These are phyloP conservation scores for Clonostachys chloroleuca DNA, from an alignment of 2,329 filamentous ascomycete genomes.

Conservation along the genomic window DNA sequence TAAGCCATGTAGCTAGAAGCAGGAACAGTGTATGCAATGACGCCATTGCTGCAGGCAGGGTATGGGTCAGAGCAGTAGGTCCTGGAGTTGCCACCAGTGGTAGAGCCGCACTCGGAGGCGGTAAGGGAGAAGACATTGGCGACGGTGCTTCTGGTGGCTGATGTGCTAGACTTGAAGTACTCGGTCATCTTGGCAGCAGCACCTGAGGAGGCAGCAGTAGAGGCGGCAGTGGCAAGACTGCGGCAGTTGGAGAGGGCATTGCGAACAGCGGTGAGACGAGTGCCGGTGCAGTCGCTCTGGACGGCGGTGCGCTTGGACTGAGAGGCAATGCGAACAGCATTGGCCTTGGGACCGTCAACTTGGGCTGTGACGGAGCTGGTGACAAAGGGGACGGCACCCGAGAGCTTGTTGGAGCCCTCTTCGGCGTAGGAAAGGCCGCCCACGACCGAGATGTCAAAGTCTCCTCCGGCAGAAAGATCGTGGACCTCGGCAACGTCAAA, in stretches of 20 bases:
- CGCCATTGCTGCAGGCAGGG: background rate
- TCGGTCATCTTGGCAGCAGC: conserved; percentile 39
- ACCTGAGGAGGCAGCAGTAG: background rate
- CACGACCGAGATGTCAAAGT: conserved; percentile 44
- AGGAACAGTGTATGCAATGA: conserved; percentile 59
- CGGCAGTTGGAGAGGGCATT: conserved; percentile 45
- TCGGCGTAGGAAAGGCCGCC: conserved; percentile 50
- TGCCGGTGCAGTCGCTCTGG: conserved; percentile 44
- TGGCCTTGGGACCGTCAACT: conserved; percentile 51
- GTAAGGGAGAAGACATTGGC: conserved; percentile 45
- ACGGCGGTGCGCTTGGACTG: conserved; percentile 40
- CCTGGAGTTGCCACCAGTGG: background rate
- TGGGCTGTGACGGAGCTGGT: conserved; percentile 51
- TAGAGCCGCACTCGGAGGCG: conserved; percentile 46
- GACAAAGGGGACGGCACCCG: conserved; percentile 43
- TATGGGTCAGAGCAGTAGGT: background rate
- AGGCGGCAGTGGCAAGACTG: background rate
- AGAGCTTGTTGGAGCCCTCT: conserved; percentile 40
- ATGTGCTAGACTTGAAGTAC: conserved; percentile 58
- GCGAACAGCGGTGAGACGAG: conserved; percentile 29
- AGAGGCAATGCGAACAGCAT: conserved; percentile 37
- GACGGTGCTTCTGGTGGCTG: conserved; percentile 40
- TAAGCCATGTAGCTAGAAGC: conserved; percentile 51
- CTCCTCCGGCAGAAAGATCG: conserved; percentile 38
- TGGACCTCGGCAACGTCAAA: conserved; percentile 49